phyloP scores from a whole-genome alignment of 495 filamentous ascomycete species.

The Aspergillus funiculosus region DNA sequence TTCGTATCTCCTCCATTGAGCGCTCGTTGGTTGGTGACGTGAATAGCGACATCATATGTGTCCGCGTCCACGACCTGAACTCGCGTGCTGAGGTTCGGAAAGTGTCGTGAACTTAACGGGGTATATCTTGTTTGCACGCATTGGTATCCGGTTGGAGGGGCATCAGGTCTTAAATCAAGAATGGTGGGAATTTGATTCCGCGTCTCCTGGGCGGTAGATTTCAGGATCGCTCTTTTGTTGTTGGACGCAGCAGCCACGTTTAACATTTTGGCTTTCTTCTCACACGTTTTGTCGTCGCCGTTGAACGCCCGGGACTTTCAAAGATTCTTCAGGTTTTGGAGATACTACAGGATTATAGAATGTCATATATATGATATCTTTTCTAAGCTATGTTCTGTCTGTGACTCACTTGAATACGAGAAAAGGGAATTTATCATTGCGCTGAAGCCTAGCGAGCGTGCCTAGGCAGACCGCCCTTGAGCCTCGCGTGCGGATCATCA shows the following conservation, averaged over 20 bases:
- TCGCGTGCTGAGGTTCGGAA: constrained; percentile 22
- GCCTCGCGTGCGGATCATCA: too few relatives aligned
- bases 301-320: too few relatives aligned
- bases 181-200: constrained; percentile 14
- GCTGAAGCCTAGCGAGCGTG: too few relatives aligned
- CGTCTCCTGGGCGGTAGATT: constrained; percentile 16
- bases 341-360: too few relatives aligned
- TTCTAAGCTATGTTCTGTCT: too few relatives aligned
- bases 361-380: too few relatives aligned
- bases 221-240: constrained; percentile 6
- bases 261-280: background rate
- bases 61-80: constrained; percentile 44
- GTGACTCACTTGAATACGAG: too few relatives aligned
- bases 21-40: constrained; percentile 23
- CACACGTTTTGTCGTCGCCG: too few relatives aligned
- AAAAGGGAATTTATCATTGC: too few relatives aligned
- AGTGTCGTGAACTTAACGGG: constrained; percentile 15
- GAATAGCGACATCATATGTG: constrained; percentile 45
- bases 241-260: background rate
- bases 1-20: constrained; percentile 12
- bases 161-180: constrained; percentile 22
- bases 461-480: too few relatives aligned
- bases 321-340: too few relatives aligned
- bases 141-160: constrained; percentile 20
- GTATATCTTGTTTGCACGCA: constrained; percentile 12